Evolutionary conservation across 2,329 filamentous ascomycete species (phyloP).

Genomic region (Botrytis byssoidea): DNA sequence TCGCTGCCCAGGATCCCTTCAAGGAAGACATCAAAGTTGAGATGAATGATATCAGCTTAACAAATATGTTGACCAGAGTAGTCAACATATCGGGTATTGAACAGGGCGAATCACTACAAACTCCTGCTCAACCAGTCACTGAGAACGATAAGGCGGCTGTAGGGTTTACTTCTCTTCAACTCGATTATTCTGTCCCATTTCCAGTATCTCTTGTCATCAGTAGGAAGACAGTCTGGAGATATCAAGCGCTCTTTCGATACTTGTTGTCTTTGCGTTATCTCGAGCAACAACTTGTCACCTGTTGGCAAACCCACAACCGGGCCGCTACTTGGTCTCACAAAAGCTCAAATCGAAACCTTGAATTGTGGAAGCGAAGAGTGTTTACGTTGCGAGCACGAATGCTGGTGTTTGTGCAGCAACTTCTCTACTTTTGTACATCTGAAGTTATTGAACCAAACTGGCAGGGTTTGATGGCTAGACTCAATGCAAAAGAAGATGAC

Average conservation of each 20-base stretch:
- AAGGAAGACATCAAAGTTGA: constrained; percentile 98
- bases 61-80: constrained; percentile 91
- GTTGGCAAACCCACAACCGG: constrained; percentile 88
- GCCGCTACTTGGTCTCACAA: constrained; percentile 78
- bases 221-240: constrained; percentile 93
- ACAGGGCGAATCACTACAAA: constrained; percentile 77
- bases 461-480: constrained; percentile 85
- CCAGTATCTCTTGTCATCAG: constrained; percentile 94
- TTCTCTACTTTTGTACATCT: constrained; percentile 93
- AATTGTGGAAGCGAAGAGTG: constrained; percentile 88
- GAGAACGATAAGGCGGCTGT: constrained; percentile 84
- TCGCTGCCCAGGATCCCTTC: constrained; percentile 91
- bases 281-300: constrained; percentile 79
- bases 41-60: constrained; percentile 92
- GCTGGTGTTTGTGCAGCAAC: constrained; percentile 94
- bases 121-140: constrained; percentile 61
- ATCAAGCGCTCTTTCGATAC: constrained; percentile 94
- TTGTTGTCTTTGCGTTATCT: constrained; percentile 85
- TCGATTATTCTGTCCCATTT: constrained; percentile 93
- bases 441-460: constrained; percentile 99
- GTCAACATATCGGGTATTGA: constrained; percentile 96
- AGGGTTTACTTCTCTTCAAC: constrained; percentile 88
- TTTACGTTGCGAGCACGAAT: constrained; percentile 92
- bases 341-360: constrained; percentile 69
- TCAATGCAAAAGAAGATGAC: constrained; percentile 60